Conservation (phyloP, 2,329 filamentous ascomycete species). For the Coniella vitis region DNA sequence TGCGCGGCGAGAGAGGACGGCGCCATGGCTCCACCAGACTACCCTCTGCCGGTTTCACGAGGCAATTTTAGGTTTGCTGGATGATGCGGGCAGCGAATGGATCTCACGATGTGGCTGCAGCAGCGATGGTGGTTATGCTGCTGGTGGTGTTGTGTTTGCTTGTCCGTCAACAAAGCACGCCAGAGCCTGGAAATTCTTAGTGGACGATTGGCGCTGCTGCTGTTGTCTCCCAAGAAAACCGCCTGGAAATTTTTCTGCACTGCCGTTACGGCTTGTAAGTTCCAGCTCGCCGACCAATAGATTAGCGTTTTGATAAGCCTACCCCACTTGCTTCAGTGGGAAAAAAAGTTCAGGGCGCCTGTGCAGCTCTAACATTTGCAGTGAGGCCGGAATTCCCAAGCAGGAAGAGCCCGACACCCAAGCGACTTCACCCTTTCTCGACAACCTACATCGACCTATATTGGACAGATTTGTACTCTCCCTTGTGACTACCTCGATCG, state of each 20-base stretch:
- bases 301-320: slow-evolving; percentile 2
- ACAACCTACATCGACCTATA: not conserved
- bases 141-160: not conserved
- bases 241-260: slow-evolving; percentile 9
- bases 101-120: no score
- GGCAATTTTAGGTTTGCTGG: not conserved
- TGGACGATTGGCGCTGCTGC: not conserved
- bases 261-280: not conserved
- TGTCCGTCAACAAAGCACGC: not conserved
- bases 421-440: not conserved
- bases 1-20: slow-evolving; percentile 76
- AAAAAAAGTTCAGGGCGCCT: slow-evolving; percentile 6
- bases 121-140: not conserved
- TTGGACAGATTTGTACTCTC: not conserved
- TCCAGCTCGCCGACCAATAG: not conserved
- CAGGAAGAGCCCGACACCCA: not conserved
- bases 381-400: no score
- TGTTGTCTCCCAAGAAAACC: not conserved
- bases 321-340: slow-evolving; percentile 1
- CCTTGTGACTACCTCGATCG: not conserved
- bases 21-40: slow-evolving; percentile 6
- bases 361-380: slow-evolving; percentile 1
- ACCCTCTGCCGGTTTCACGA: slow-evolving; percentile 6
- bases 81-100: not conserved
- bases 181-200: not conserved